phyloP scores from a whole-genome alignment of 2,329 filamentous ascomycete genomes.

The Cryphonectria parasitica region DNA sequence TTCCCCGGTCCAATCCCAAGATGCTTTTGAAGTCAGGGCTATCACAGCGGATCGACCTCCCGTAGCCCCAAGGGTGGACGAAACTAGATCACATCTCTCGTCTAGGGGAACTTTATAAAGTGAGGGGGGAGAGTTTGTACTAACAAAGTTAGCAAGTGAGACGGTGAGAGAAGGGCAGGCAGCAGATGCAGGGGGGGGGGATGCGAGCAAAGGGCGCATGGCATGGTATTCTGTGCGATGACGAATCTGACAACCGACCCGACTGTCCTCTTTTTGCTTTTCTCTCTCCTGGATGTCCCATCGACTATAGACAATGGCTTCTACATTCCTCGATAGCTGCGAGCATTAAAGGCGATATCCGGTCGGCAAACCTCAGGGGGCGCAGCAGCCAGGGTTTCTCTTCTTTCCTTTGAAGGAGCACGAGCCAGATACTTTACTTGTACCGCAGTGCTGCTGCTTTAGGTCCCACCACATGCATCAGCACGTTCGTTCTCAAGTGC shows the following conservation, averaged over 20 bases:
- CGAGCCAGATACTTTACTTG: neutral
- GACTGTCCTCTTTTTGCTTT: neutral
- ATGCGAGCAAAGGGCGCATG: neutral
- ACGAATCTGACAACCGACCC: neutral
- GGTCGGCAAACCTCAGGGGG: neutral
- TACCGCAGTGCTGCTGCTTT: neutral
- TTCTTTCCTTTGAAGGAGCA: neutral
- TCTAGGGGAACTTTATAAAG: neutral
- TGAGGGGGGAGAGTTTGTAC: too few species aligned
- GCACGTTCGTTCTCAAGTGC: neutral
- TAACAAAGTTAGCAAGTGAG: neutral
- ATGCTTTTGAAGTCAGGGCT: neutral
- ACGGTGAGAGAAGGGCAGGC: neutral
- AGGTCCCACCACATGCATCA: neutral
- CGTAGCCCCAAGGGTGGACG: neutral
- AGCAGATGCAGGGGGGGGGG: neutral
- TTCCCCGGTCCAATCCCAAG: conserved; percentile 10
- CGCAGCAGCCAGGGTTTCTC: neutral
- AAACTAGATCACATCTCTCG: neutral
- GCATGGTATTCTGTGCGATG: neutral
- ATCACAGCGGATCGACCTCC: neutral
- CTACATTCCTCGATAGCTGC: neutral
- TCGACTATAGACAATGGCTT: neutral
- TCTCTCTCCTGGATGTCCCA: neutral
- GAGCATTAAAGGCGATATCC: neutral